These are phyloP conservation scores for Camellia japonica DNA, from an alignment of 148 eudicot genomes.

Conservation along the genomic window DNA sequence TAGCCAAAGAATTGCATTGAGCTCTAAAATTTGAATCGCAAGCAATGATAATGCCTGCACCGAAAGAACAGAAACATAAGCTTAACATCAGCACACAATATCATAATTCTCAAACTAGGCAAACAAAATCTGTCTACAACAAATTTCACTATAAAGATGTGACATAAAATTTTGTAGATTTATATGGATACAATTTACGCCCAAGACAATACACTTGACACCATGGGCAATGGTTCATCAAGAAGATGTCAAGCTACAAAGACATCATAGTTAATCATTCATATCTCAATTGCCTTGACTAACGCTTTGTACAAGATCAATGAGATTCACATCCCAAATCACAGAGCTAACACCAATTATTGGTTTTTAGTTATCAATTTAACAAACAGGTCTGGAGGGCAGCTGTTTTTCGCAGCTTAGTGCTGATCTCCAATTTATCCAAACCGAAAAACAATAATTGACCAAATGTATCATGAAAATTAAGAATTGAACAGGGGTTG, in stretches of 20 bases:
- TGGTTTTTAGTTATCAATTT: background rate
- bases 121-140: background rate
- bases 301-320: background rate
- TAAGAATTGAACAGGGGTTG: background rate
- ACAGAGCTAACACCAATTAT: background rate
- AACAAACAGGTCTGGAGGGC: background rate
- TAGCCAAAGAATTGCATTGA: constrained; percentile 45
- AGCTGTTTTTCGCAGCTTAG: background rate
- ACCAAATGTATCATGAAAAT: background rate
- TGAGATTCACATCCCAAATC: background rate
- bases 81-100: constrained; percentile 15
- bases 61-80: constrained; percentile 10
- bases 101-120: background rate
- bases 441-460: background rate
- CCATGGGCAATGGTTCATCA: background rate
- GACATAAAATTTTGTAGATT: background rate
- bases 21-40: constrained; percentile 59
- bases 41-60: constrained; percentile 60
- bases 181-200: background rate
- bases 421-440: background rate
- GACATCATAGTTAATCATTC: background rate
- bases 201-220: background rate
- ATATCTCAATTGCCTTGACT: background rate
- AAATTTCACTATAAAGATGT: background rate
- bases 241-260: background rate